These are phyloP conservation scores for Dillenia turbinata DNA, from an alignment of 164 flowering plant genomes.

Conservation along the genomic window DNA sequence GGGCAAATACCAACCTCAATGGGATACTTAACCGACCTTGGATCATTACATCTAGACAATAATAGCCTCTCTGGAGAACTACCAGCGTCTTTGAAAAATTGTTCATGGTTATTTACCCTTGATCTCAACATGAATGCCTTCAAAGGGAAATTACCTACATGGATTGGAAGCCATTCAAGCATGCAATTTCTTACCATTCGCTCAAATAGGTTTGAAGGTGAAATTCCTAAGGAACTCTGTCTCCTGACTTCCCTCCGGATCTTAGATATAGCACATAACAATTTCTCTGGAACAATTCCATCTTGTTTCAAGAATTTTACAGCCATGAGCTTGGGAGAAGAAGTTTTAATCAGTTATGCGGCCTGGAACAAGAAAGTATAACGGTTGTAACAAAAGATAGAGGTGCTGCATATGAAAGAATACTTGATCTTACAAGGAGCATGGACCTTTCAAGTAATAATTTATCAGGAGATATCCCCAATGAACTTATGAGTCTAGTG, in stretches of 20 bases:
- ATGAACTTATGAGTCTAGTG: neutral
- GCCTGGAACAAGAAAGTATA: neutral
- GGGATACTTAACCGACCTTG: neutral
- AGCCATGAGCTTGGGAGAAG: constrained; percentile 11
- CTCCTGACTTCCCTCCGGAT: constrained; percentile 16
- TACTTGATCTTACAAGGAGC: neutral
- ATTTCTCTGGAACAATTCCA: constrained; percentile 30
- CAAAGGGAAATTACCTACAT: constrained; percentile 6
- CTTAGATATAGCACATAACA: constrained; percentile 32
- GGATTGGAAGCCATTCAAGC: constrained; percentile 12
- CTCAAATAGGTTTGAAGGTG: constrained; percentile 22
- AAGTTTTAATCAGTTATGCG: too few relatives aligned
- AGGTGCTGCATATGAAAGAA: constrained; percentile 5
- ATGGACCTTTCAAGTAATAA: constrained; percentile 9
- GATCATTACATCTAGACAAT: constrained; percentile 4
- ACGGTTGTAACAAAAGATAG: constrained; percentile 14
- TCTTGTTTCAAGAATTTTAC: constrained; percentile 20
- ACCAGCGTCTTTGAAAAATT: neutral
- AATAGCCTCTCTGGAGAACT: constrained; percentile 4
- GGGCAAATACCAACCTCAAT: constrained; percentile 3
- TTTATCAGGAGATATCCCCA: constrained; percentile 3
- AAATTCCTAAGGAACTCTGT: constrained; percentile 23
- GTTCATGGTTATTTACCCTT: neutral
- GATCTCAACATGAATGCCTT: constrained; percentile 1
- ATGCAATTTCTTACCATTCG: constrained; percentile 15